Conservation (phyloP, 179 eudicot species). For the Spergularia azorica region DNA sequence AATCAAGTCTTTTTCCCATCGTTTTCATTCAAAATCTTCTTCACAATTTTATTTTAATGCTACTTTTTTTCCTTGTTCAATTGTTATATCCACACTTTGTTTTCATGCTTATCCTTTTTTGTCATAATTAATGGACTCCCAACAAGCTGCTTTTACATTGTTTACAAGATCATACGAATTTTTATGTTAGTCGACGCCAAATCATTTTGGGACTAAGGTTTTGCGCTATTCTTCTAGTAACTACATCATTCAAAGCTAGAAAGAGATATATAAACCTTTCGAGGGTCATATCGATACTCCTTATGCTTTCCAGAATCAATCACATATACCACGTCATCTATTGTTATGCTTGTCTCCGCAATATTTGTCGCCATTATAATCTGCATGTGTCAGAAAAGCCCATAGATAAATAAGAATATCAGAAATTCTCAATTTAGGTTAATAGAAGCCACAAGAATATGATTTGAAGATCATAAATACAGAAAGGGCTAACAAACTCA, state of each 20-base stretch:
- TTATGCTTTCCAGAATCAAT: conserved; percentile 95
- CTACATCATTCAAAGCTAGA: conserved; percentile 3
- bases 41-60: too few relatives aligned
- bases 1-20: too few relatives aligned
- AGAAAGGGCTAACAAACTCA: neutral
- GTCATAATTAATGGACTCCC: too few relatives aligned
- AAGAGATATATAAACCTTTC: conserved; percentile 57
- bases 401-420: neutral
- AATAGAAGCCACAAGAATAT: neutral
- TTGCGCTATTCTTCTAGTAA: neutral
- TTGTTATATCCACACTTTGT: too few relatives aligned
- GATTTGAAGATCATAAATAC: neutral
- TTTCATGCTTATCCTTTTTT: too few relatives aligned
- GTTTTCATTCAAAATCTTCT: too few relatives aligned
- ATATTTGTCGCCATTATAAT: conserved; percentile 96
- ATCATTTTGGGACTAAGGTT: too few relatives aligned
- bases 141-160: too few relatives aligned
- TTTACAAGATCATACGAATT: too few relatives aligned
- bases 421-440: neutral
- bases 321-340: conserved; percentile 94
- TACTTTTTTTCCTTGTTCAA: too few relatives aligned
- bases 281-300: conserved; percentile 96
- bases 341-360: conserved; percentile 98
- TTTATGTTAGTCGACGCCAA: too few relatives aligned
- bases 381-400: conserved; percentile 37